phyloP scores from a whole-genome alignment of 2,329 filamentous ascomycete genomes.

The Penicillium expansum region DNA sequence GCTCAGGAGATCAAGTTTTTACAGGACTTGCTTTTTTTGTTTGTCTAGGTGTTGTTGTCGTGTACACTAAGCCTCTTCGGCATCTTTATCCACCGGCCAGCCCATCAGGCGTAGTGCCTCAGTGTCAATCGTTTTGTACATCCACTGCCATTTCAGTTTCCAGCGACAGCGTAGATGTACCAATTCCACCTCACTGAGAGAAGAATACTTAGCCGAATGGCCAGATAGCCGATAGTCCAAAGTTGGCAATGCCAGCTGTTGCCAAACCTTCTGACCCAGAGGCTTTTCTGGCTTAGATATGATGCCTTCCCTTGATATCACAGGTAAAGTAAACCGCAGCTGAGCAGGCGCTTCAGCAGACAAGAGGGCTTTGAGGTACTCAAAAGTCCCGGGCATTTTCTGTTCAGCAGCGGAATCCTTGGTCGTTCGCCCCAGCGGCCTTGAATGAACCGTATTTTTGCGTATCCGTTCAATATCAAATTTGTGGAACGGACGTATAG shows the following conservation, averaged over 20 bases:
- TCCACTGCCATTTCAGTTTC: constrained; percentile 40
- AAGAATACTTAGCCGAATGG: neutral
- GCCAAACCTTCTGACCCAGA: neutral
- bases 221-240: constrained; percentile 22
- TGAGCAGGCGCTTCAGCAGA: constrained; percentile 33
- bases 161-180: constrained; percentile 11
- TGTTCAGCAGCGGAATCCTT: neutral
- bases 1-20: constrained; percentile 20
- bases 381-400: neutral
- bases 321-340: constrained; percentile 45
- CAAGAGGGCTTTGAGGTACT: constrained; percentile 20
- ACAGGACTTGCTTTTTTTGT: constrained; percentile 13
- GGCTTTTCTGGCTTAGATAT: neutral
- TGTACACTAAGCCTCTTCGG: constrained; percentile 28
- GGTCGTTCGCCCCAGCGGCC: neutral
- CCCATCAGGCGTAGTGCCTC: constrained; percentile 34
- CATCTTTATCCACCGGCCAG: constrained; percentile 24
- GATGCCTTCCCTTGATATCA: constrained; percentile 23
- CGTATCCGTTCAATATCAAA: constrained; percentile 30
- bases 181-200: constrained; percentile 8
- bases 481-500: constrained; percentile 42
- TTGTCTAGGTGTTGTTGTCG: constrained; percentile 17
- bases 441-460: constrained; percentile 4
- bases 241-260: constrained; percentile 31
- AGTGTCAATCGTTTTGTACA: constrained; percentile 41